These are phyloP conservation scores for Phytopythium montanum DNA, from an alignment of 352 stramenopile genomes.

Conservation along the genomic window DNA sequence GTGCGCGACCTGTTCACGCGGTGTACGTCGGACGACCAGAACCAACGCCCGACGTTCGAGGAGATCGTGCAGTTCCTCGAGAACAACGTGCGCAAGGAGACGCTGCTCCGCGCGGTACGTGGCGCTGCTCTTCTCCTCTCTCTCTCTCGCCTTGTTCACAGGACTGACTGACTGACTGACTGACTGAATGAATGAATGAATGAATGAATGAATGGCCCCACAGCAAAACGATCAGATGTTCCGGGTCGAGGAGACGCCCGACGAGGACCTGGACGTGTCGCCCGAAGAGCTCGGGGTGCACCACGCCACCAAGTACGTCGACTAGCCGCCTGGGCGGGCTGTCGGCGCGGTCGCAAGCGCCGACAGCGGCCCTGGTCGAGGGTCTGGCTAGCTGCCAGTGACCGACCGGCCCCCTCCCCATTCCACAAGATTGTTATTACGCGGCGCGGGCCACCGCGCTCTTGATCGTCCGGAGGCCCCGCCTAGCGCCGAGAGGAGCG, in stretches of 20 bases:
- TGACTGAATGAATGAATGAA: no score
- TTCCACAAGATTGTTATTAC: slow-evolving; percentile 10
- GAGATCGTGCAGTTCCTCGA: slow-evolving; percentile 85
- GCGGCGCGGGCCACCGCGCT: neutral
- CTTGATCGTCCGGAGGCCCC: slow-evolving; percentile 3
- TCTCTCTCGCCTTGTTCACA: no score
- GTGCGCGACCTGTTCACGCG: slow-evolving; percentile 77
- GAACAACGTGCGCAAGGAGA: slow-evolving; percentile 84
- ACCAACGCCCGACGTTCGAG: slow-evolving; percentile 73
- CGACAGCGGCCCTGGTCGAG: no score
- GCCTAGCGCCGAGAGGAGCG: neutral
- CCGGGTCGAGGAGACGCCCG: slow-evolving; percentile 21
- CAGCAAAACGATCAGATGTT: slow-evolving; percentile 18
- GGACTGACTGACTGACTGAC: neutral
- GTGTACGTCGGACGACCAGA: slow-evolving; percentile 78
- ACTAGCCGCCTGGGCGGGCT: slow-evolving; percentile 31
- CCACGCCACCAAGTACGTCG: slow-evolving; percentile 80
- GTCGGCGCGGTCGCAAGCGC: neutral
- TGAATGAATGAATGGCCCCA: neutral
- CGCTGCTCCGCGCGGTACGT: slow-evolving; percentile 73
- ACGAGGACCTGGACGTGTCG: slow-evolving; percentile 52
- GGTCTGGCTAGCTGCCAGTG: neutral
- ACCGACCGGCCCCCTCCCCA: no score
- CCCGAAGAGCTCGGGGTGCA: slow-evolving; percentile 81
- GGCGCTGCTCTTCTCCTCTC: neutral